phyloP scores from a whole-genome alignment of 192 early-diverging fungal species.

The Jimgerdemannia lactiflua region DNA sequence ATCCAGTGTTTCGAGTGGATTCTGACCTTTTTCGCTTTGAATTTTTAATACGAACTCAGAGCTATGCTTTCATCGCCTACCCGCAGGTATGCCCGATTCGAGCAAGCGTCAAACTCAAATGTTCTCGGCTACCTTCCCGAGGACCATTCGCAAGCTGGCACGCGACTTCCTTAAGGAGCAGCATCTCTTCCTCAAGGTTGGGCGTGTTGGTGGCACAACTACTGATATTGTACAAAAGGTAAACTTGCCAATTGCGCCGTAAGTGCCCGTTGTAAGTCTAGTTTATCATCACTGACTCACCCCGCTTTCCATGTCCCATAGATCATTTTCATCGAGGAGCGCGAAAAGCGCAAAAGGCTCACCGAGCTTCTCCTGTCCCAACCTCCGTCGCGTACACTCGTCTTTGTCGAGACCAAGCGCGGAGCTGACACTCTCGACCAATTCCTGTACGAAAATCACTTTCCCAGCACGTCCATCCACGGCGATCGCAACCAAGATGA shows the following conservation, averaged over 20 bases:
- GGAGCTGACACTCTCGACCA: conserved; percentile 81
- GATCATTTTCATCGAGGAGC: conserved; percentile 61
- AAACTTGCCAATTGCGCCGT: conserved; percentile 9
- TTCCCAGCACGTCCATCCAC: conserved; percentile 84
- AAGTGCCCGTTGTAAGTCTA: too few species aligned
- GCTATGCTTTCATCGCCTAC: not conserved
- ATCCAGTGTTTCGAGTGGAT: not conserved
- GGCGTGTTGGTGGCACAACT: conserved; percentile 87
- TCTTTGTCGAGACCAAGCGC: conserved; percentile 83
- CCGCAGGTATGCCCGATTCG: conserved; percentile 16
- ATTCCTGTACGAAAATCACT: conserved; percentile 64
- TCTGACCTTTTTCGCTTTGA: not conserved
- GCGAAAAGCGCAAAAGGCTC: conserved; percentile 49
- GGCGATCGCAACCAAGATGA: conserved; percentile 80
- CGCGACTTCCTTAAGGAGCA: conserved; percentile 82
- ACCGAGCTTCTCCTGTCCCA: conserved; percentile 46
- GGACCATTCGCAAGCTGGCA: conserved; percentile 86
- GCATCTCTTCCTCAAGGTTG: conserved; percentile 82
- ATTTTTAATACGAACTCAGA: not conserved
- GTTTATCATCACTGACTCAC: too few species aligned
- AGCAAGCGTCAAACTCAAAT: conserved; percentile 81
- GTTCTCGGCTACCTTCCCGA: conserved; percentile 99
- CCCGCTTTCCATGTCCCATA: conserved; percentile 12
- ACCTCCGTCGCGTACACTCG: conserved; percentile 63
- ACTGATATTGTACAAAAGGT: conserved; percentile 89